Base-by-base conservation (phyloP, 805 yeast genomes). In the Pichia cabralensis region DNA sequence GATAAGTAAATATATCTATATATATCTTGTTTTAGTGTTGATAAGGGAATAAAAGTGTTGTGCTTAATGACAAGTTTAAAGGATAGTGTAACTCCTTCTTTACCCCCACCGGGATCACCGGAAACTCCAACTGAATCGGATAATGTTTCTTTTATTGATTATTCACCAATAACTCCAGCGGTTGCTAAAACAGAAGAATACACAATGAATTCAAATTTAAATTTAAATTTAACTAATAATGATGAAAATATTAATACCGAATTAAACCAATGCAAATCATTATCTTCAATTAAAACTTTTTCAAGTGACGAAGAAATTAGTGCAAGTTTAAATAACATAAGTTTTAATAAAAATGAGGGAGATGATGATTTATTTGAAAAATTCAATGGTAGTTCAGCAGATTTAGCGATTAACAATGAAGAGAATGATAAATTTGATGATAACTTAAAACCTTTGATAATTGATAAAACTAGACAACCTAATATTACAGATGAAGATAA, bases 321-420 rank as follows among this genome's bases (percentile, higher is more conserved):
- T 20, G 22, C 6, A 20, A 20, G 23, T 12, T n/a, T 3, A 9
- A n/a, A 27, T 21, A 15, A 20, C 8, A 12, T 14, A 5, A 17
- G 8, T 19, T 3, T 12, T 13, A 19, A 9, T 12, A 4, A 25
- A 10, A 33, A 29, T 12, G 24, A 15, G 10, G 19, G 22, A 6
- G 31, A 35, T 29, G 23, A 31, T 12, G 46, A 39, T 29, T n/a
- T 42, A 3, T 42, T 35, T 29, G 46, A 42, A 28, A 28, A 30
- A 16, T 42, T 36, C 19, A 37, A 39, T 33, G 46, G 43, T 5
- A 30, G 35, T 19, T 35, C 30, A 10, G 28, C 25, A 17, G 46
- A 42, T 17, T 28, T 39, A 22, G 42, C 38, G 8, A 38, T 38
- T 22, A 30, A 27, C 8, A 3, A n/a, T 8, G 21, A 30, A 25